These are phyloP conservation scores for Coemansia sp. DNA, from an alignment of 192 early-diverging fungal genomes.

Conservation along the genomic window DNA sequence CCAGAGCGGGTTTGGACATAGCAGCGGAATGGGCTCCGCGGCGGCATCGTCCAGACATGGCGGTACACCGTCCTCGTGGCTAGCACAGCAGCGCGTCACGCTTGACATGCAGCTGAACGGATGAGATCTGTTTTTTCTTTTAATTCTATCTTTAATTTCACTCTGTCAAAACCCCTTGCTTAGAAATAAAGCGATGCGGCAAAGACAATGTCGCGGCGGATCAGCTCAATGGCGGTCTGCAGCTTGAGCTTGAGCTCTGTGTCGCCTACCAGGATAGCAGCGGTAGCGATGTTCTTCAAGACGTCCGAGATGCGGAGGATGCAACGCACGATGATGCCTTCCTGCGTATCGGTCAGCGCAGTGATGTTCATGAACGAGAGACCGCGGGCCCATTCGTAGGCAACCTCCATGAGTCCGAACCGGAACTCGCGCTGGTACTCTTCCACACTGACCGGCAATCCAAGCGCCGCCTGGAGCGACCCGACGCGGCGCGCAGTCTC, in stretches of 20 bases:
- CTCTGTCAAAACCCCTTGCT: neutral
- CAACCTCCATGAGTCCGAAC: constrained; percentile 93
- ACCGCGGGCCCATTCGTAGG: constrained; percentile 97
- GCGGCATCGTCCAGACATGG: constrained; percentile 29
- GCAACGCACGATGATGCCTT: constrained; percentile 92
- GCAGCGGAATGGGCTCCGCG: constrained; percentile 35
- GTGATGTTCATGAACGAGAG: constrained; percentile 90
- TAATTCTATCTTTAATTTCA: neutral
- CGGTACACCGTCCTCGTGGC: constrained; percentile 63
- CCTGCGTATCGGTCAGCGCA: constrained; percentile 89
- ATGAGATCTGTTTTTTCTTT: neutral
- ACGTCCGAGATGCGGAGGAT: constrained; percentile 94
- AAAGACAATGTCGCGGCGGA: constrained; percentile 97
- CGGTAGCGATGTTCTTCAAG: constrained; percentile 81
- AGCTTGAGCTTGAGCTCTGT: constrained; percentile 85
- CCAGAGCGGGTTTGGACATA: constrained; percentile 53
- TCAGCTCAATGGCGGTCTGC: constrained; percentile 80
- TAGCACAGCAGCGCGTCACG: constrained; percentile 68
- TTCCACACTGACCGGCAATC: constrained; percentile 57
- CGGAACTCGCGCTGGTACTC: constrained; percentile 60
- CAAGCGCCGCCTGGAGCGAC: constrained; percentile 69
- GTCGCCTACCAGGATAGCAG: constrained; percentile 89
- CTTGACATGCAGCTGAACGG: constrained; percentile 60
- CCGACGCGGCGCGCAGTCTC: constrained; percentile 70
- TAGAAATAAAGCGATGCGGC: constrained; percentile 81